Evolutionary conservation across 2,329 filamentous ascomycete genomes (phyloP).

Genomic region (Sordariomycetes sp.): DNA sequence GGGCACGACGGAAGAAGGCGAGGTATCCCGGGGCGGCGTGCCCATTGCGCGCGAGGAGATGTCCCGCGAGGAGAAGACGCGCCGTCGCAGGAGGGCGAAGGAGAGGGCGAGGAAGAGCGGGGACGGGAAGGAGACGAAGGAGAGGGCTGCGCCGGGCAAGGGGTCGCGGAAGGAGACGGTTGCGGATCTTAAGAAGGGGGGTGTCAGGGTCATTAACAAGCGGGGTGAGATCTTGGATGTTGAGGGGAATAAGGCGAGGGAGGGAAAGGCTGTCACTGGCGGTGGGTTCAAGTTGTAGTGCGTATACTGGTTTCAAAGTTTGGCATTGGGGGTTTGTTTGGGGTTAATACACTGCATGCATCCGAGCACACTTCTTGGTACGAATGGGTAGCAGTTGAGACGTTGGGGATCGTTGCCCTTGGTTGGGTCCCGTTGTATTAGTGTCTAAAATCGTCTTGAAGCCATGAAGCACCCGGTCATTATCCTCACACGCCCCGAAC

Average conservation of each 20-base stretch:
- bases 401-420: no score
- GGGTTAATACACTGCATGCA: background rate
- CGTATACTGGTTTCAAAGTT: background rate
- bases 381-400: background rate
- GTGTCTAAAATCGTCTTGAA: no score
- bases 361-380: background rate
- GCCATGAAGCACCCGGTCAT: no score
- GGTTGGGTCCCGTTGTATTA: no score
- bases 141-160: slow-evolving; percentile 15
- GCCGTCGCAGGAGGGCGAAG: slow-evolving; percentile 69
- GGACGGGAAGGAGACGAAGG: slow-evolving; percentile 14
- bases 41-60: slow-evolving; percentile 76
- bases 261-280: slow-evolving; percentile 33
- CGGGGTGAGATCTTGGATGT: slow-evolving; percentile 78
- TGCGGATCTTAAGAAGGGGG: slow-evolving; percentile 64
- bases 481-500: no score
- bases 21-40: slow-evolving; percentile 65
- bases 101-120: slow-evolving; percentile 66
- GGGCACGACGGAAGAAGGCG: slow-evolving; percentile 39
- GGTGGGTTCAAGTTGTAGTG: slow-evolving; percentile 48
- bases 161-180: slow-evolving; percentile 39
- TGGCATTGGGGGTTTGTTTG: background rate
- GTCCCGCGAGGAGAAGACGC: slow-evolving; percentile 70
- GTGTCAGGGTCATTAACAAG: slow-evolving; percentile 83
- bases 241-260: slow-evolving; percentile 62